Percentiles rank a stretch among this genome's conserved stretches.
Evolutionary conservation across 352 stramenopile genomes (phyloP).

Genomic region (Phytopythium boreale): DNA sequence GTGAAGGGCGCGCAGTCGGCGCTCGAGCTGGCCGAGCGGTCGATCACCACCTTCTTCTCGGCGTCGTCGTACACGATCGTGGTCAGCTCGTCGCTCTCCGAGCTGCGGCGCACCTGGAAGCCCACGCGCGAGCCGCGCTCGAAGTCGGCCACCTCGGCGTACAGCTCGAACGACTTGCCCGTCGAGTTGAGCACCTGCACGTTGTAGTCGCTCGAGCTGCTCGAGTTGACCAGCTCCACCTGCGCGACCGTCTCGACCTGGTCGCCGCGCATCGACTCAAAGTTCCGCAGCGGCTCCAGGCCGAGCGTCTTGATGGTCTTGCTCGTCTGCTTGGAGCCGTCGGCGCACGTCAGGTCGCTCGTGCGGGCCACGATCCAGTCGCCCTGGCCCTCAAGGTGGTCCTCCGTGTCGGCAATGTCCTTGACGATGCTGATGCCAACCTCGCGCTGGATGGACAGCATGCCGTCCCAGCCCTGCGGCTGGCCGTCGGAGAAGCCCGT

Average conservation of each 20-base stretch:
- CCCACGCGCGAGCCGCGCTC: slow-evolving; percentile 44
- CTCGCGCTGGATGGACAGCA: slow-evolving; percentile 54
- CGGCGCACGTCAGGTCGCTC: slow-evolving; percentile 23
- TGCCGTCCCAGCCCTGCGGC: slow-evolving; percentile 66
- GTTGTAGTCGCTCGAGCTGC: slow-evolving; percentile 13
- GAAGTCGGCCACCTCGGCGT: slow-evolving; percentile 40
- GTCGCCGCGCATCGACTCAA: slow-evolving; percentile 51
- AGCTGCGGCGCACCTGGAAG: slow-evolving; percentile 54
- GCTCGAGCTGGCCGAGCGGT: slow-evolving; percentile 45
- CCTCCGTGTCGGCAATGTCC: slow-evolving; percentile 46
- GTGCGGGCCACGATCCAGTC: slow-evolving; percentile 58
- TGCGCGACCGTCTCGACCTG: slow-evolving; percentile 23
- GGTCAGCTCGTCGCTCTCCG: slow-evolving; percentile 42
- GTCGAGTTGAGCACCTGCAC: slow-evolving; percentile 34
- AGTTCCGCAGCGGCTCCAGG: slow-evolving; percentile 39
- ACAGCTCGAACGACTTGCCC: slow-evolving; percentile 51
- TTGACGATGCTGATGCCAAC: slow-evolving; percentile 47
- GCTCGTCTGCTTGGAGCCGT: slow-evolving; percentile 21
- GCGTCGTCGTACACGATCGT: slow-evolving; percentile 61
- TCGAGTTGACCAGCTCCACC: slow-evolving; percentile 24
- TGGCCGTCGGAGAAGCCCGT: slow-evolving; percentile 41
- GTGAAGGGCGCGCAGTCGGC: slow-evolving; percentile 45
- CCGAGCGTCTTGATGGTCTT: slow-evolving; percentile 71
- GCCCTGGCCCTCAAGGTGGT: slow-evolving; percentile 39
- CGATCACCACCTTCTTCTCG: slow-evolving; percentile 58